These are phyloP conservation scores for Calonectria pseudoturangicola DNA, from an alignment of 2,329 filamentous ascomycete species.

Conservation along the genomic window DNA sequence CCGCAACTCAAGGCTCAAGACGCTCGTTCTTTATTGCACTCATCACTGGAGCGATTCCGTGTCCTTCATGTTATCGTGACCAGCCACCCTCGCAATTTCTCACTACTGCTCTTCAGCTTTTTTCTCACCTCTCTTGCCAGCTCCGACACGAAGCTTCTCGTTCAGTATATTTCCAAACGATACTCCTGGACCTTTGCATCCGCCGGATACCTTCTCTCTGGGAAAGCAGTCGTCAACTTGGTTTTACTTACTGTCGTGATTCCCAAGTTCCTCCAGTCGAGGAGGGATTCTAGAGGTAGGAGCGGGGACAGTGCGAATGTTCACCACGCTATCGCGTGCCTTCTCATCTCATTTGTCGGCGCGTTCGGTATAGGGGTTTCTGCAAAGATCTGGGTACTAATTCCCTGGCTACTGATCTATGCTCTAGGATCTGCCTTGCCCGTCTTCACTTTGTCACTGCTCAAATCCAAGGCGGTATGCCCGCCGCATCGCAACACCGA, in stretches of 20 bases:
- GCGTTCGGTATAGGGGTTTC: conserved; percentile 66
- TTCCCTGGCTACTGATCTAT: conserved; percentile 67
- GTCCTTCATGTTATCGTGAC: conserved; percentile 58
- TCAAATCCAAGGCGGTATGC: conserved; percentile 65
- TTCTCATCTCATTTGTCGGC: conserved; percentile 57
- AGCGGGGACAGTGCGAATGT: conserved; percentile 47
- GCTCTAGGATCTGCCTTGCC: conserved; percentile 69
- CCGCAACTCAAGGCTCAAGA: conserved; percentile 61
- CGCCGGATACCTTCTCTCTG: conserved; percentile 68
- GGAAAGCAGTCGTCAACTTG: conserved; percentile 70
- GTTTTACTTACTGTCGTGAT: conserved; percentile 64
- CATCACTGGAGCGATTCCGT: conserved; percentile 47
- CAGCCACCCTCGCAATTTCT: conserved; percentile 64
- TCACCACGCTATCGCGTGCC: conserved; percentile 45
- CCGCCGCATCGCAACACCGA: conserved; percentile 28
- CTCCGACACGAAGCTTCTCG: conserved; percentile 70
- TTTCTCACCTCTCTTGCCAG: conserved; percentile 69
- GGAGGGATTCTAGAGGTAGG: conserved; percentile 15
- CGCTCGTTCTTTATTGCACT: conserved; percentile 41
- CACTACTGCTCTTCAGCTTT: conserved; percentile 65
- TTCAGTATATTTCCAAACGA: conserved; percentile 70
- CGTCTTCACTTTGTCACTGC: conserved; percentile 69
- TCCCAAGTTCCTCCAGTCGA: conserved; percentile 59
- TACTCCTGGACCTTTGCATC: conserved; percentile 68
- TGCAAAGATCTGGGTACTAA: conserved; percentile 61